These are phyloP conservation scores for Physaria fendleri DNA, from an alignment of 345 rosid genomes.

Conservation along the genomic window DNA sequence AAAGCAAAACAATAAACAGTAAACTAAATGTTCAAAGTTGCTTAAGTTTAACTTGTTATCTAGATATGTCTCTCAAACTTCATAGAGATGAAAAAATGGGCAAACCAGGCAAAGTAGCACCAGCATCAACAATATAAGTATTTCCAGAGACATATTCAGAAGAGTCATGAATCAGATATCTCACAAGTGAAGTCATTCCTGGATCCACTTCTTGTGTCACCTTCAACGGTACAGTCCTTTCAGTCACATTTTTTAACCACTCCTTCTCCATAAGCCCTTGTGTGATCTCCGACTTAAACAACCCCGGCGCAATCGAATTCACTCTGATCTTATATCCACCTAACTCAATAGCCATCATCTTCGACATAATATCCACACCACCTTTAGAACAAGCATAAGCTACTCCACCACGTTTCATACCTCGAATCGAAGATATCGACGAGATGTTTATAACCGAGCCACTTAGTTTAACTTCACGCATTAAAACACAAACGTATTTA, in stretches of 20 bases:
- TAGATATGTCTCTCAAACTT: no score
- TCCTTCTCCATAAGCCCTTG: conserved; percentile 43
- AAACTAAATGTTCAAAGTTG: no score
- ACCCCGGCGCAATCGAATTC: not conserved
- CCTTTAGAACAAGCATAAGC: not conserved
- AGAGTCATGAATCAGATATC: conserved; percentile 59
- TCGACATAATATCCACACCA: not conserved
- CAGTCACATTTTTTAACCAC: conserved; percentile 44
- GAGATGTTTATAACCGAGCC: conserved; percentile 55
- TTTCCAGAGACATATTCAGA: conserved; percentile 48
- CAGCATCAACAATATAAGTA: conserved; percentile 47
- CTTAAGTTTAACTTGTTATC: no score
- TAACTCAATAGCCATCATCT: not conserved
- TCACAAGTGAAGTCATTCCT: conserved; percentile 50
- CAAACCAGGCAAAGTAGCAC: conserved; percentile 47
- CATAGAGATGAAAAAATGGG: conserved; percentile 49
- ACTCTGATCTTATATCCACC: not conserved
- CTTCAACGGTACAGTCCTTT: conserved; percentile 29
- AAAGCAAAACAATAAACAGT: no score
- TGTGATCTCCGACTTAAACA: conserved; percentile 52
- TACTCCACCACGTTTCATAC: not conserved
- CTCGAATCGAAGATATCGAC: conserved; percentile 39
- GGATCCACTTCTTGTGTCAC: conserved; percentile 45
- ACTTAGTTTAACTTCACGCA: conserved; percentile 41
- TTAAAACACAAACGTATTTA: conserved; percentile 37